These are phyloP conservation scores for Nidularia pulvinata DNA, from an alignment of 768 basidiomycete genomes.

Conservation along the genomic window DNA sequence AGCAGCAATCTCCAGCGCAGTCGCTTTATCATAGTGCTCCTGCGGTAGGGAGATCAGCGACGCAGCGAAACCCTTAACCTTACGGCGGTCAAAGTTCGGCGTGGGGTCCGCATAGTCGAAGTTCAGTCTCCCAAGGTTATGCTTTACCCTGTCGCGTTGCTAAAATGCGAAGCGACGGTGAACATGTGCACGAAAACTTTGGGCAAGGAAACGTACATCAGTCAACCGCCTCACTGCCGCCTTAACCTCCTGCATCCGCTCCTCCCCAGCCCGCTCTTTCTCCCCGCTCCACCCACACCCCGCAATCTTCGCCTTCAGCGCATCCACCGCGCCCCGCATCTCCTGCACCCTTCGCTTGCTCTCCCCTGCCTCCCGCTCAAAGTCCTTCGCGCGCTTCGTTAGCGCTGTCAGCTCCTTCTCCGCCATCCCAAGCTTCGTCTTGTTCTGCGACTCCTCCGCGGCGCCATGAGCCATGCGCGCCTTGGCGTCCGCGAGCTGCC, in stretches of 20 bases:
- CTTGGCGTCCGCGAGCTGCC: slow-evolving; percentile 88
- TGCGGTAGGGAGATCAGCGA: slow-evolving; percentile 78
- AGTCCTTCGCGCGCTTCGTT: slow-evolving; percentile 80
- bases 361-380: slow-evolving; percentile 83
- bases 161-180: slow-evolving; percentile 18
- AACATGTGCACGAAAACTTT: background rate
- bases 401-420: slow-evolving; percentile 78
- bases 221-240: slow-evolving; percentile 52
- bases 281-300: slow-evolving; percentile 77
- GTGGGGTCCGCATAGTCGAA: slow-evolving; percentile 83
- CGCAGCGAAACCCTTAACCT: slow-evolving; percentile 92
- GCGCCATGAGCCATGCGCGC: slow-evolving; percentile 71
- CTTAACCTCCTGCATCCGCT: slow-evolving; percentile 48
- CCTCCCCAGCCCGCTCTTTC: slow-evolving; percentile 62
- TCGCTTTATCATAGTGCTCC: slow-evolving; percentile 75
- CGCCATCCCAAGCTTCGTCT: slow-evolving; percentile 71
- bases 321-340: slow-evolving; percentile 58
- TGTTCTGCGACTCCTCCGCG: slow-evolving; percentile 85
- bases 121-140: slow-evolving; percentile 67
- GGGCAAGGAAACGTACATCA: slow-evolving; percentile 49
- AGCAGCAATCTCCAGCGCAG: slow-evolving; percentile 92
- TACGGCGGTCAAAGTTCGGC: slow-evolving; percentile 77
- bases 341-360: slow-evolving; percentile 66
- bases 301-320: slow-evolving; percentile 47
- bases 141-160: slow-evolving; percentile 70